Evolutionary conservation across 2,329 filamentous ascomycete species (phyloP).

Genomic region (Epichloe sibirici): DNA sequence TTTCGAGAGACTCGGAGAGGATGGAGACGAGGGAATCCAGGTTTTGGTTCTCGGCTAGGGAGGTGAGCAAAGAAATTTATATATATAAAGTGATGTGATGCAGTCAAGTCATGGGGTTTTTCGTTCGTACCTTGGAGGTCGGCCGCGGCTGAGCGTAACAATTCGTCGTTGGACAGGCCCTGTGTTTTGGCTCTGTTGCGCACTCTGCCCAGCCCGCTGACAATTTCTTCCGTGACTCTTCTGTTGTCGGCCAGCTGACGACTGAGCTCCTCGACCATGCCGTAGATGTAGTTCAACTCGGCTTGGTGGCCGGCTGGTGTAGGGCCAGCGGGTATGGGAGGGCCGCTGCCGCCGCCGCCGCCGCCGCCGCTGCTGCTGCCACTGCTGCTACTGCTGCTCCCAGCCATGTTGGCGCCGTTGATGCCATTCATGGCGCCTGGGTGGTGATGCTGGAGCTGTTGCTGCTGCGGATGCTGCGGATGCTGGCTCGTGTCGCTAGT

Average conservation of each 20-base stretch:
- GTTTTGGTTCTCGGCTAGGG: conserved; percentile 43
- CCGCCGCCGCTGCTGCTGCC: conserved; percentile 29
- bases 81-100: neutral
- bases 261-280: conserved; percentile 55
- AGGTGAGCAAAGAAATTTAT: neutral
- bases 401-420: conserved; percentile 34
- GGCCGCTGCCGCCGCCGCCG: conserved; percentile 17
- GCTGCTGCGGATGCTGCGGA: conserved; percentile 6
- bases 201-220: conserved; percentile 49
- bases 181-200: conserved; percentile 42
- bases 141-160: conserved; percentile 42
- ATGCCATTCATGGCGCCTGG: conserved; percentile 33
- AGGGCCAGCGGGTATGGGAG: conserved; percentile 32
- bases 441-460: conserved; percentile 5
- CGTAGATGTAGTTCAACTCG: conserved; percentile 56
- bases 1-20: conserved; percentile 49
- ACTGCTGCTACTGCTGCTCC: conserved; percentile 18
- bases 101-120: neutral
- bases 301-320: conserved; percentile 57
- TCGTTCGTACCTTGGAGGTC: conserved; percentile 40
- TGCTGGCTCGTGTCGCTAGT: conserved; percentile 4
- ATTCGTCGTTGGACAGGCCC: conserved; percentile 43
- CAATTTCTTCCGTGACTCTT: conserved; percentile 49
- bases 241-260: conserved; percentile 50
- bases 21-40: conserved; percentile 49